Conservation (phyloP, 495 filamentous ascomycete genomes). For the Neurospora sp. region DNA sequence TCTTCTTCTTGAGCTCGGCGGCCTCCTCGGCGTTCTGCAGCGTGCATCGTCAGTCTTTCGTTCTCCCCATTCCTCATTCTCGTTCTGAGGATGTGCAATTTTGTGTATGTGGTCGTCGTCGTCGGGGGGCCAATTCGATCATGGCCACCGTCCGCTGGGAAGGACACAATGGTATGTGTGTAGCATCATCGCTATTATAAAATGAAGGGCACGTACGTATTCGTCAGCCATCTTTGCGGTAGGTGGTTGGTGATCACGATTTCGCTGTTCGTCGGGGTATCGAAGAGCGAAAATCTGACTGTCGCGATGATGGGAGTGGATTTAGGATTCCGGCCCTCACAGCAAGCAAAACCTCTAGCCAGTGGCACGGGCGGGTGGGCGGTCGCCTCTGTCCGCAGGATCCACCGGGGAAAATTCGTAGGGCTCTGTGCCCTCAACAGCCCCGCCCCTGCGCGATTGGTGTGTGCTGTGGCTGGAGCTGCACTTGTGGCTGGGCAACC, state of each 20-base stretch:
- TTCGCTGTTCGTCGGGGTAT: slow-evolving; percentile 28
- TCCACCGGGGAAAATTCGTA: slow-evolving; percentile 27
- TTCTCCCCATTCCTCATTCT: not conserved
- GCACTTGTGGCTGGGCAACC: not conserved
- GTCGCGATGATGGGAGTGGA: slow-evolving; percentile 23
- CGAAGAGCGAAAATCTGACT: slow-evolving; percentile 27
- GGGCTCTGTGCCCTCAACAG: slow-evolving; percentile 25
- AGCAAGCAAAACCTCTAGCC: slow-evolving; percentile 6
- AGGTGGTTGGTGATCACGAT: slow-evolving; percentile 22
- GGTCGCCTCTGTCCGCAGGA: slow-evolving; percentile 6
- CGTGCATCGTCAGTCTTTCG: slow-evolving; percentile 31
- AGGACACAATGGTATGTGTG: not conserved
- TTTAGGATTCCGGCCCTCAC: slow-evolving; percentile 17
- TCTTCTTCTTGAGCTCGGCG: slow-evolving; percentile 98
- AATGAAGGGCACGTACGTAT: slow-evolving; percentile 60
- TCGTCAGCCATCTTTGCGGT: slow-evolving; percentile 88
- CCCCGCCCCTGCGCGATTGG: slow-evolving; percentile 9
- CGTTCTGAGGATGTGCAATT: not conserved
- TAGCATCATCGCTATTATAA: not conserved
- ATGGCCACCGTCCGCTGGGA: slow-evolving; percentile 2
- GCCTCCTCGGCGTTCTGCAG: slow-evolving; percentile 84
- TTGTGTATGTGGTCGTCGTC: not conserved
- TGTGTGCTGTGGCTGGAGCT: slow-evolving; percentile 5
- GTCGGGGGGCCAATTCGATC: not conserved
- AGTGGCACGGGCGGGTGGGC: slow-evolving; percentile 6